Evolutionary conservation across 805 yeast species (phyloP).

Genomic region (Teunomyces atbi): DNA sequence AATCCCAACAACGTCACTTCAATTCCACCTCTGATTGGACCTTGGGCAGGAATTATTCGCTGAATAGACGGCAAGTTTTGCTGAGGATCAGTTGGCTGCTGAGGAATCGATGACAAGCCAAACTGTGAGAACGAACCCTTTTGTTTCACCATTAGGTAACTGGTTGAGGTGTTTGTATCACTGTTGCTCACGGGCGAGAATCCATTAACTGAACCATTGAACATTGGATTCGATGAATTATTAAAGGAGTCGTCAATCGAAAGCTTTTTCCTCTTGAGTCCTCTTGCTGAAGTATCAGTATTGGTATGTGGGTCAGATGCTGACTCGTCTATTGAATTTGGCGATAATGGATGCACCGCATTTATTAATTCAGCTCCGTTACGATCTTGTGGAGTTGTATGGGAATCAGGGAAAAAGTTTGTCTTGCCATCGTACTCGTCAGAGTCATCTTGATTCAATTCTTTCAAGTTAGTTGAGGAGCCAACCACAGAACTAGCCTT

Average conservation of each 20-base stretch:
- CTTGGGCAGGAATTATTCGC: constrained; percentile 91
- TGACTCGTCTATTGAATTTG: constrained; percentile 61
- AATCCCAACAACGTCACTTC: constrained; percentile 90
- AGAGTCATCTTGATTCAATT: constrained; percentile 6
- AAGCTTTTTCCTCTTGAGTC: constrained; percentile 48
- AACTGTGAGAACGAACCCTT: constrained; percentile 5
- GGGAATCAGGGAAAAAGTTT: neutral
- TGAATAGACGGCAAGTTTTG: constrained; percentile 59
- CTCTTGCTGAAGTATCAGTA: constrained; percentile 35
- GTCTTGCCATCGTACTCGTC: constrained; percentile 2
- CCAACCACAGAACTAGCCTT: constrained; percentile 18
- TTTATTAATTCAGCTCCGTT: neutral
- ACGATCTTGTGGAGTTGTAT: neutral
- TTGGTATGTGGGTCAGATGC: constrained; percentile 51
- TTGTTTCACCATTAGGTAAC: constrained; percentile 8
- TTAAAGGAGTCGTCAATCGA: constrained; percentile 46
- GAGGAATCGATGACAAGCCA: constrained; percentile 12
- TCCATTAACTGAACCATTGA: constrained; percentile 37
- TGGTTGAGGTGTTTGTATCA: constrained; percentile 36
- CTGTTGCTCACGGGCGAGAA: constrained; percentile 47
- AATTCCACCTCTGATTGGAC: constrained; percentile 94
- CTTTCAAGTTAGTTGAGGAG: constrained; percentile 21
- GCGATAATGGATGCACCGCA: constrained; percentile 47
- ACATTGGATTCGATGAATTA: constrained; percentile 35
- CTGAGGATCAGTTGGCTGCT: constrained; percentile 8